Base-by-base conservation (phyloP, 805 yeast genomes). In the Sugiyamaella valdiviana region DNA sequence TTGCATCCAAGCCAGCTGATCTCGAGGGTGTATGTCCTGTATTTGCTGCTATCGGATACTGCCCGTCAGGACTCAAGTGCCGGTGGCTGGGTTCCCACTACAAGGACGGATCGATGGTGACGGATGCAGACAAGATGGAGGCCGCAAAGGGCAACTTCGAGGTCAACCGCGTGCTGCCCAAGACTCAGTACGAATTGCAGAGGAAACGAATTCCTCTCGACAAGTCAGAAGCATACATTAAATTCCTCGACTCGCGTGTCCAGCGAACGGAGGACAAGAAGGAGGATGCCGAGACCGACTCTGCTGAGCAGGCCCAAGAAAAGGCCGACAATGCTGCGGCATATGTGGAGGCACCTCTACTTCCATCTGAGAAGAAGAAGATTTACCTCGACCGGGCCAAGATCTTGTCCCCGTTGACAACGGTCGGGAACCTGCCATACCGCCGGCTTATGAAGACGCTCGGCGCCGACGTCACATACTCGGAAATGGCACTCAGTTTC, bases 351-450 rank as follows among this genome's bases (percentile, higher is more conserved):
- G 76, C 95, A 1, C 83, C 89, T 16, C 79, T 83, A 66, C 79
- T 78, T 58, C 55, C 87, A 0, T 70, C 76, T n/a, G 98, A 93
- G 65, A 93, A 93, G 78, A 85, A 83, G 64, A 74, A 68, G 49
- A 62, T 93, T 42, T 71, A 89, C 61, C 74, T 85, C 45, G 69
- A 71, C 32, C 72, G 79, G 41, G 91, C 91, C 55, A 89, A 89
- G 66, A 88, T 93, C 51, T 82, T 93, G 6, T 87, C 97, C 1
- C 99, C 99, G 1, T 75, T 93, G 53, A 95, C 99, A 29, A 93
- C 99, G 0, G 99, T 93, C 5, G 99, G 99, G 19, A 93, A 93
- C 66, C 73, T 93, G 59, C 99, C 99, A 14, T 93, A 79, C 69
- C 83, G 99, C 66, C 77, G 98, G 58, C 74, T 93, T 51, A 90